phyloP scores from a whole-genome alignment of 768 basidiomycete species.

The Podaxis carcinomalis region DNA sequence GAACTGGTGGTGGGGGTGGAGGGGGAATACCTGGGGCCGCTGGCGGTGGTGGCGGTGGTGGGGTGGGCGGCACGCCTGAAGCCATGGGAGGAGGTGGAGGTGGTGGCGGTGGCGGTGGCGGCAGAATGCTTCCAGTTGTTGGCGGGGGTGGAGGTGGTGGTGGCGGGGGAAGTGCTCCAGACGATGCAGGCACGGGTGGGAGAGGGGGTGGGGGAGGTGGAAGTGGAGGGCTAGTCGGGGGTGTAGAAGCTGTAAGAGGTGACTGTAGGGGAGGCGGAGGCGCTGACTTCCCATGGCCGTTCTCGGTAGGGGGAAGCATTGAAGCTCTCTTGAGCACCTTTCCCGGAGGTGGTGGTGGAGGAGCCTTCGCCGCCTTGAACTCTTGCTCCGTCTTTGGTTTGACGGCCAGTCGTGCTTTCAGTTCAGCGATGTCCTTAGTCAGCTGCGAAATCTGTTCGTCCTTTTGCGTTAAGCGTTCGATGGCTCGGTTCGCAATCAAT shows the following conservation, averaged over 20 bases:
- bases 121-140: slow-evolving; percentile 17
- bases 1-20: slow-evolving; percentile 34
- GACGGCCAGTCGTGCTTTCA: slow-evolving; percentile 46
- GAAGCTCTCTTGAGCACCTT: not conserved
- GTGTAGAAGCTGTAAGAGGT: slow-evolving; percentile 16
- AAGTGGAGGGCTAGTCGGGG: not conserved
- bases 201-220: slow-evolving; percentile 9
- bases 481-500: slow-evolving; percentile 62
- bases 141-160: slow-evolving; percentile 21
- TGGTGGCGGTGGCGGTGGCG: slow-evolving; percentile 13
- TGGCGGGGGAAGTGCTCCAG: slow-evolving; percentile 22
- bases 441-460: slow-evolving; percentile 61
- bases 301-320: not conserved
- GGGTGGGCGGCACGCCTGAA: slow-evolving; percentile 24
- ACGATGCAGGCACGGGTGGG: slow-evolving; percentile 19
- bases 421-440: slow-evolving; percentile 40
- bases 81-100: slow-evolving; percentile 33
- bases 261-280: slow-evolving; percentile 14
- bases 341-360: slow-evolving; percentile 55
- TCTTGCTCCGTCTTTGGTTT: slow-evolving; percentile 64
- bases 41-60: slow-evolving; percentile 33
- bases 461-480: slow-evolving; percentile 65
- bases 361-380: slow-evolving; percentile 63
- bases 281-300: not conserved
- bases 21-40: slow-evolving; percentile 19